phyloP scores from a whole-genome alignment of 2,329 filamentous ascomycete species.

The Diaporthe sp. region DNA sequence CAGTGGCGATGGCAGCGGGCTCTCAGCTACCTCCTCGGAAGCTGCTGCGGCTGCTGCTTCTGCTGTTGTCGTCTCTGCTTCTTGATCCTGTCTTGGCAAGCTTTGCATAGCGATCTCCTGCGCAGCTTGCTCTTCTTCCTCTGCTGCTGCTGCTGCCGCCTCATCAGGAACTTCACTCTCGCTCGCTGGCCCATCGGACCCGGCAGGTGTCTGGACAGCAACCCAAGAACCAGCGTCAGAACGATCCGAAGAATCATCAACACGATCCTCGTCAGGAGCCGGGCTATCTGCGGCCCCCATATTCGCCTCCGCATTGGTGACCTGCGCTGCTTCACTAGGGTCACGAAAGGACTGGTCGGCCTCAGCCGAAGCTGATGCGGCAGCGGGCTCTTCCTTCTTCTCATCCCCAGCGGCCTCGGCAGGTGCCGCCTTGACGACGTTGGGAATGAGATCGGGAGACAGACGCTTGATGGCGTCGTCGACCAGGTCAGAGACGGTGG shows the following conservation, averaged over 20 bases:
- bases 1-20: conserved; percentile 6
- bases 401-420: conserved; percentile 8
- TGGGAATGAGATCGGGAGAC: conserved; percentile 27
- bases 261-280: conserved; percentile 5
- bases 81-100: neutral
- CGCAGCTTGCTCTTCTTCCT: conserved; percentile 7
- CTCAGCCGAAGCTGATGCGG: conserved; percentile 1
- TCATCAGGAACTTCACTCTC: conserved; percentile 14
- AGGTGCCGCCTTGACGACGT: neutral
- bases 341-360: conserved; percentile 24
- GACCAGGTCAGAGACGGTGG: conserved; percentile 34
- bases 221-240: conserved; percentile 31
- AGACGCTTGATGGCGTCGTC: conserved; percentile 20
- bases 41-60: neutral
- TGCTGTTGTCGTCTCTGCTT: neutral
- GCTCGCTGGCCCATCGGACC: conserved; percentile 16
- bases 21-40: conserved; percentile 2
- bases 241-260: conserved; percentile 26
- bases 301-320: neutral
- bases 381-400: neutral
- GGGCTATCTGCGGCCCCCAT: neutral
- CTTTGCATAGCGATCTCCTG: neutral
- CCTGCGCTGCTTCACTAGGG: neutral
- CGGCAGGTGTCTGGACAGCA: conserved; percentile 30
- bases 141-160: conserved; percentile 14